A percentile compares a stretch with the other conserved stretches of the same genome.
These are phyloP conservation scores for Xerophyta viscosa DNA, from an alignment of 106 monocot species.

Conservation along the genomic window DNA sequence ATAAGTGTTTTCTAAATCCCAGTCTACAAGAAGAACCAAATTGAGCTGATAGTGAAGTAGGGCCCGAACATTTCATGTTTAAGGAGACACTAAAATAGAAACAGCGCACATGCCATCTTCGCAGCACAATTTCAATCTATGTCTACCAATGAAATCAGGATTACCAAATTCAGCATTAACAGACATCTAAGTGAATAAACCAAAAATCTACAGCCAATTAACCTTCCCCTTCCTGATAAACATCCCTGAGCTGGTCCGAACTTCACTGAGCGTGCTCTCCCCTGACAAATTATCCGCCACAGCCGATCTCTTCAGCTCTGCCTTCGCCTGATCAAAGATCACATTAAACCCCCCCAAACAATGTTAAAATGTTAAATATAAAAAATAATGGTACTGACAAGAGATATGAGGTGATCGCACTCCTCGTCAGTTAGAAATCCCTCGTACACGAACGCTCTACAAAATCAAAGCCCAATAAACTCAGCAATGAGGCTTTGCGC, in stretches of 20 bases:
- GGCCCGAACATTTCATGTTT: no score
- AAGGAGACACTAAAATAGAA: no score
- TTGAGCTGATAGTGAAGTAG: no score
- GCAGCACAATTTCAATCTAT: no score
- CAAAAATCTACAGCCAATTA: neutral
- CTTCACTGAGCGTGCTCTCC: constrained; percentile 58
- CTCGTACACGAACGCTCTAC: constrained; percentile 81
- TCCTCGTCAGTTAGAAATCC: constrained; percentile 82
- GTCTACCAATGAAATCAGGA: no score
- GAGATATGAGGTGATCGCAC: constrained; percentile 79
- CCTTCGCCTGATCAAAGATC: constrained; percentile 43
- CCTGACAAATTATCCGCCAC: constrained; percentile 88
- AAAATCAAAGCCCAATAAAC: no score
- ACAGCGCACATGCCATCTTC: no score
- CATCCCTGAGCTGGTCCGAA: constrained; percentile 93
- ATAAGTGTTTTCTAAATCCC: no score
- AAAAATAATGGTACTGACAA: constrained; percentile 37
- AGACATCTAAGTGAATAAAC: no score
- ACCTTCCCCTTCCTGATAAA: constrained; percentile 89
- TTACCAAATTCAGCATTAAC: no score
- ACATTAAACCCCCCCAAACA: neutral
- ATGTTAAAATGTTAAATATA: neutral
- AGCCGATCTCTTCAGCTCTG: constrained; percentile 77
- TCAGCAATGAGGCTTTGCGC: neutral
- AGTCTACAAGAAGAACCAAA: no score